Evolutionary conservation across 768 basidiomycete species (phyloP), one percentile per base, ranked within the genome.

Genomic region (Serendipita sp.): DNA sequence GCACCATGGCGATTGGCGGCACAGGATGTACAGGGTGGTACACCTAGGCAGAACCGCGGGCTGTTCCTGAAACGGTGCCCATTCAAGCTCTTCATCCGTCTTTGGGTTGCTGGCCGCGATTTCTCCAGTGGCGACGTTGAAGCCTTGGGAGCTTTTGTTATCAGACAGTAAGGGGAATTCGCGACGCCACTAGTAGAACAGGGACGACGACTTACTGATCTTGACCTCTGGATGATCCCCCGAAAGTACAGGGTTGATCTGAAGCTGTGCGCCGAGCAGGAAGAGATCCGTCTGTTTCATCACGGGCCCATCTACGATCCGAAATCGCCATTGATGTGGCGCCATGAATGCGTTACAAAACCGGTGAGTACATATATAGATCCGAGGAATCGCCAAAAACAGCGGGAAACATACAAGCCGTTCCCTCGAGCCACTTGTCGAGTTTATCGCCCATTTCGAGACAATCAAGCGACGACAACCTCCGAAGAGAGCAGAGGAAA

Each of bases 201-300:
- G n/a, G 17, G n/a, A 5, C 7, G 22, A 17, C 22, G 11, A 33
- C 53, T 3, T 33, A 58, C 53, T 58, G 31, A 58, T 58, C 31
- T 31, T 58, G 30, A 58, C 30, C 17, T 58, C 53, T 11, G 53
- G 53, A n/a, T 58, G 53, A 28, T 58, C 53, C 28, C 31, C 53
- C 28, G 53, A 75, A 13, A 92, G 78, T 69, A 90, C 83, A 3
- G 89, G 89, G 67, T 92, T 78, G 33, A 91, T 69, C 68, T 86
- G 81, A 2, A 91, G 77, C 16, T 83, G 80, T 3, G 81, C 79
- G 45, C 80, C 77, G 62, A 92, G 79, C 2, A 91, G 79, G 71
- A 89, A 92, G 14, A 92, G 77, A 69, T 91, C 89, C 0, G 87
- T 89, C 68, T 86, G 86, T 2, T 81, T 79, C 14, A 91, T 77